Percentiles rank a stretch among this genome's conserved stretches.
These are phyloP conservation scores for Clarireedia paspali DNA, from an alignment of 2,329 filamentous ascomycete genomes.

Conservation along the genomic window DNA sequence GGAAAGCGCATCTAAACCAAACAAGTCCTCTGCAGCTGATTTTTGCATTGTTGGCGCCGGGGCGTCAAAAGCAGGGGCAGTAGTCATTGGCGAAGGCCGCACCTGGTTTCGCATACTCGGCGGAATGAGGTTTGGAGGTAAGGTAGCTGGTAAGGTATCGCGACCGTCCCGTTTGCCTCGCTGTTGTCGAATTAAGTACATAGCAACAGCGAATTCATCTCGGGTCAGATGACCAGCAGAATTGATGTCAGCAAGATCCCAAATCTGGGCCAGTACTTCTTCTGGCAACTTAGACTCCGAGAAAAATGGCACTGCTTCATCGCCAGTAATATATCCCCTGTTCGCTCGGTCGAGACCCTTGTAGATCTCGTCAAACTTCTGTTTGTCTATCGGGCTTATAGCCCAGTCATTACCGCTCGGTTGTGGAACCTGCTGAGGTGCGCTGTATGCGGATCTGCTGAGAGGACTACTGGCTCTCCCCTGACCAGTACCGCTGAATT, in stretches of 20 bases:
- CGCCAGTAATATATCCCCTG: slow-evolving; percentile 80
- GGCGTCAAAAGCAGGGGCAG: slow-evolving; percentile 36
- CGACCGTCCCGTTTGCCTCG: slow-evolving; percentile 59
- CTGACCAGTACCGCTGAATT: slow-evolving; percentile 62
- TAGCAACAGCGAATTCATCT: slow-evolving; percentile 94
- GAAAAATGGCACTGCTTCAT: slow-evolving; percentile 91
- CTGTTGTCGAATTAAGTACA: slow-evolving; percentile 93
- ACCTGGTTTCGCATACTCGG: slow-evolving; percentile 69
- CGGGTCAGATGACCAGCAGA: slow-evolving; percentile 76
- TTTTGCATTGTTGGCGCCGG: slow-evolving; percentile 47
- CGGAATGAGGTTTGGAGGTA: slow-evolving; percentile 77
- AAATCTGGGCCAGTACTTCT: slow-evolving; percentile 85
- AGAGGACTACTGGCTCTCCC: slow-evolving; percentile 53
- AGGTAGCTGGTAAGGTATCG: slow-evolving; percentile 59
- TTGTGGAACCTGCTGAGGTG: slow-evolving; percentile 29
- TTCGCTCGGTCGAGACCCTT: slow-evolving; percentile 72
- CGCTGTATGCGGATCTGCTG: slow-evolving; percentile 40
- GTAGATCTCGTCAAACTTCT: slow-evolving; percentile 81
- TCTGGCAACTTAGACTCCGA: slow-evolving; percentile 86
- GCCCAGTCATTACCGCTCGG: slow-evolving; percentile 62
- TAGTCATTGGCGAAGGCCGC: slow-evolving; percentile 38
- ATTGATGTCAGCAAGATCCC: slow-evolving; percentile 93
- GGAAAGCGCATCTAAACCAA: slow-evolving; percentile 76
- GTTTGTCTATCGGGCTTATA: slow-evolving; percentile 75
- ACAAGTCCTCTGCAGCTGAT: slow-evolving; percentile 87